Evolutionary conservation across 331 rosid genomes (phyloP), one percentile per base, ranked within the genome.

Genomic region (Malus hybrid): DNA sequence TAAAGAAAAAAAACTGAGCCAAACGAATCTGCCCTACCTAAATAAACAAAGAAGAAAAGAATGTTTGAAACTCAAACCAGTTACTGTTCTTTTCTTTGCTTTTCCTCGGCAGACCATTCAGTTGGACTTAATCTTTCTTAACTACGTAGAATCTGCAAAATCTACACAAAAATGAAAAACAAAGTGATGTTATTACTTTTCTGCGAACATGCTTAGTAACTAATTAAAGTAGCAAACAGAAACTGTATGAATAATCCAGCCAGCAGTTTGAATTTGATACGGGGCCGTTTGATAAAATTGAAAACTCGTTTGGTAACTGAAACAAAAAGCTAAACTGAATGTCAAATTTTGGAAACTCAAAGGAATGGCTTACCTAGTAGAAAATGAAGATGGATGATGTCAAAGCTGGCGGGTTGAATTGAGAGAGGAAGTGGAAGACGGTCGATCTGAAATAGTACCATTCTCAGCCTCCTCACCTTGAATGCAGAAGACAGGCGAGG

Each of bases 361-460:
- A 42, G 46, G 46, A 42, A 42, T 42, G 46, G 46, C 46, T 5
- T 52, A 52, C 58, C 58, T 52, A 52, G 58, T 52, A 3, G 19
- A 52, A 52, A 52, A 52, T 14, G 8, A 42, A 42, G 46, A 42
- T 42, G 46, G 46, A 42, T 42, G 4, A 16, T 52, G 58, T 52
- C n/a, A 52, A 56, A 34, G 15, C 88, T 82, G 96, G 81, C 79
- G 90, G 76, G 48, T 68, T 14, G 96, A 87, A 80, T 81, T 87
- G 52, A 88, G 87, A 46, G 98, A 87, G 63, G 91, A 86, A 60
- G 84, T 68, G 12, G 93, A 86, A 2, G 97, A 79, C 6, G 86
- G 88, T 69, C 86, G 85, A 20, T 80, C 86, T 1, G 91, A 74
- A 77, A 75, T 82, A 44, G 80, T 82, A 8, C 83, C 86, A 71